Base-by-base conservation (phyloP, 164 flowering plant genomes). In the Euptelea pleiosperma region DNA sequence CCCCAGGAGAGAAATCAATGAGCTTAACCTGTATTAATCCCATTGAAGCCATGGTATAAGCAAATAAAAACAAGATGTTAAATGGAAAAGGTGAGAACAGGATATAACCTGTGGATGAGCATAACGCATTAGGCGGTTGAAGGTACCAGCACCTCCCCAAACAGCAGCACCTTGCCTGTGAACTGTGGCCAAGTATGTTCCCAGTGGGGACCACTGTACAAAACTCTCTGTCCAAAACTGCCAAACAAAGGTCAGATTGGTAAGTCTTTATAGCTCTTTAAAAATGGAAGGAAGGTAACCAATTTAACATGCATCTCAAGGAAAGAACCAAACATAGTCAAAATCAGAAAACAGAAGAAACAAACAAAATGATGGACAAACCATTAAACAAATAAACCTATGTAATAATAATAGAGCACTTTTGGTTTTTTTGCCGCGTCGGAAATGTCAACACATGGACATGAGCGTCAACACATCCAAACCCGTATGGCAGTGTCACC, bases 161-260 rank as follows among this genome's bases (percentile, higher is more conserved):
- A 91, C 89, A 57, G 86, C 89, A 66, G 95, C 96, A 57, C 99
- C 99, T 67, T 91, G 97, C 72, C 89, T 80, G 68, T 91, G 97
- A 51, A 91, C 78, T 30, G 99, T 94, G 57, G 95, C 97, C 72
- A 94, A 64, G 74, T 94, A 94, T 44, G 96, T 80, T 16, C 99
- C 99, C 15, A 88, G 72, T n/a, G 99, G 92, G 0, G 99, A 94
- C 99, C 99, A 94, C 71, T 91, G 97, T 34, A 94, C 99, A 78
- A 68, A 94, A 58, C 99, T 82, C 52, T 94, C 99, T 0, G 99
- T 93, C 99, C 99, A 93, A 58, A 44, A 73, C 99, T 93, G 86
- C 68, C 58, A 50, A 45, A 62, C 45, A 67, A 28, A 8, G 37
- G 49, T 5, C 2, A 29, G 22, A 18, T 25, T 22, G 2, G 1